These are phyloP conservation scores for Citeromyces hawaiiensis DNA, from an alignment of 1,139 yeast genomes.

Conservation along the genomic window DNA sequence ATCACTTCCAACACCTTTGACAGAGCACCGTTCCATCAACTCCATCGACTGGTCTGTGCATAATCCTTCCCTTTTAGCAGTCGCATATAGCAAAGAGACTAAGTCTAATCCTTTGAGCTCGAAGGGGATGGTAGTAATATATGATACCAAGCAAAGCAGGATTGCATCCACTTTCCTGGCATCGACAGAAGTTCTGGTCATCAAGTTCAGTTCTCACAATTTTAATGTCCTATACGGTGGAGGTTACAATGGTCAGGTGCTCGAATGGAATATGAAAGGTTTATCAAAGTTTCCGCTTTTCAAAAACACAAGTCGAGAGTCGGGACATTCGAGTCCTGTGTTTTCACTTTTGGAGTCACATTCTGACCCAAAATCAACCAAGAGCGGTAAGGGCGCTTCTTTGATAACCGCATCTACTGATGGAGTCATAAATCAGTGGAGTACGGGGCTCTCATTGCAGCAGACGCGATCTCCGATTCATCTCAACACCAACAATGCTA, in stretches of 20 bases:
- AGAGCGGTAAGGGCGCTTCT: not conserved
- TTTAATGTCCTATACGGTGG: slow-evolving; percentile 13
- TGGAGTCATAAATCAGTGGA: slow-evolving; percentile 4
- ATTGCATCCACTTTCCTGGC: slow-evolving; percentile 18
- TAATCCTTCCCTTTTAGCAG: slow-evolving; percentile 20
- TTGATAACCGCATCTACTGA: slow-evolving; percentile 6
- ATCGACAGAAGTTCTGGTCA: slow-evolving; percentile 7
- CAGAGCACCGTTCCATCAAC: slow-evolving; percentile 11
- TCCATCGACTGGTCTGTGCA: slow-evolving; percentile 20
- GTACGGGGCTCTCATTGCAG: slow-evolving; percentile 1
- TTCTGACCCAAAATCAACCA: not conserved
- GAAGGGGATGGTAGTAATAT: slow-evolving; percentile 22
- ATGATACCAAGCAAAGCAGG: slow-evolving; percentile 14
- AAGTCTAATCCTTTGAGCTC: slow-evolving; percentile 4
- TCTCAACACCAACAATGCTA: not conserved
- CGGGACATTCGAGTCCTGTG: slow-evolving; percentile 1
- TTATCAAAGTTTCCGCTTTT: slow-evolving; percentile 11
- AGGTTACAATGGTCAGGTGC: slow-evolving; percentile 11
- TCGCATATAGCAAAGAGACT: slow-evolving; percentile 14
- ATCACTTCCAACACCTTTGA: slow-evolving; percentile 2
- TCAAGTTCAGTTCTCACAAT: slow-evolving; percentile 19
- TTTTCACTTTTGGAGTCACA: not conserved
- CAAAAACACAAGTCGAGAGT: slow-evolving; percentile 4
- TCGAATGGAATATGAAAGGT: slow-evolving; percentile 11
- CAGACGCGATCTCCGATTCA: slow-evolving; percentile 1